A percentile compares a stretch with the other conserved stretches of the same genome.
phyloP scores from a whole-genome alignment of 139 green algal genomes.

The Medakamo hakoo region DNA sequence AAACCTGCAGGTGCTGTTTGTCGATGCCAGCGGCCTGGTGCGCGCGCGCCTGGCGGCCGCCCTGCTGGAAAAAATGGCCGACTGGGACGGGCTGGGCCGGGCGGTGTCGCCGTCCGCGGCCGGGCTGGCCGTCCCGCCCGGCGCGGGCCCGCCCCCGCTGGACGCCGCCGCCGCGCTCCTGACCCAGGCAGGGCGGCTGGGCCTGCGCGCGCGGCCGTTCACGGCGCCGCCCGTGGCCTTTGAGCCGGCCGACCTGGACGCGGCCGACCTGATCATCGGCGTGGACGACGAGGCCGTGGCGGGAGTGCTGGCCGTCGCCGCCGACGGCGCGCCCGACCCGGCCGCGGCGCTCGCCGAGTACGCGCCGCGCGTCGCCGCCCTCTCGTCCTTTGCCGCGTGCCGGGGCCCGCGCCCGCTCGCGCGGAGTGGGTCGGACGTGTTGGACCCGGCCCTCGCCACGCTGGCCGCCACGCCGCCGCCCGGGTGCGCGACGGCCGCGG shows the following conservation, averaged over 20 bases:
- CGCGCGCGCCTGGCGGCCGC: constrained; percentile 17
- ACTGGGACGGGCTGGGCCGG: constrained; percentile 27
- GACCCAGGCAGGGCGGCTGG: constrained; percentile 7
- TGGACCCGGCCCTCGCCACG: background rate
- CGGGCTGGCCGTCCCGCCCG: background rate
- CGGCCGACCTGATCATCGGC: background rate
- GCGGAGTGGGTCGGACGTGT: background rate
- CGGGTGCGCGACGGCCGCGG: too few species aligned
- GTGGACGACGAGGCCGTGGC: background rate
- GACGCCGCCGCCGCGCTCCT: constrained; percentile 8
- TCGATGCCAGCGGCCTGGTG: constrained; percentile 18
- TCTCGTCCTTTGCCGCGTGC: background rate
- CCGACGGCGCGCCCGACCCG: too few species aligned
- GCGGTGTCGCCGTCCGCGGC: background rate
- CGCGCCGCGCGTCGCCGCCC: background rate
- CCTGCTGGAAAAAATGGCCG: constrained; percentile 22
- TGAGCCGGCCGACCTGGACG: constrained; percentile 19
- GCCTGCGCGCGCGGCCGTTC: constrained; percentile 20
- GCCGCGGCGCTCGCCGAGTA: background rate
- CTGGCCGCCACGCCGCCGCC: background rate
- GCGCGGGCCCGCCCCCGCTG: background rate
- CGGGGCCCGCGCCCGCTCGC: background rate
- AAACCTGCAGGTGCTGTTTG: constrained; percentile 18
- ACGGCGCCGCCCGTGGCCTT: constrained; percentile 14
- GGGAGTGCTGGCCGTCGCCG: background rate